These are phyloP conservation scores for Pinus tabuliformis DNA, from an alignment of 75 land plant species.

Conservation along the genomic window DNA sequence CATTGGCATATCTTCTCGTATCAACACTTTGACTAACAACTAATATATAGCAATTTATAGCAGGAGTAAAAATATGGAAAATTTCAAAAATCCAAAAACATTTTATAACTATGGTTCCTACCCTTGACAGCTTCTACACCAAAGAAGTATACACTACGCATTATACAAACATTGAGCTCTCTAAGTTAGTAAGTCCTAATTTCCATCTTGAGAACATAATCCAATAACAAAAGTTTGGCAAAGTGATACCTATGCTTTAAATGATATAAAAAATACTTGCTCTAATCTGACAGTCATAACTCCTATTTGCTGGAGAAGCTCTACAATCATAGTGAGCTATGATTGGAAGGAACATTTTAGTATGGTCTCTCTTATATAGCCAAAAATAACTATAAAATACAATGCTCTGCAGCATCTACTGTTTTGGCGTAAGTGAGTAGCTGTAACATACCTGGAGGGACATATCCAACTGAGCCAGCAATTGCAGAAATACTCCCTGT, in stretches of 20 bases:
- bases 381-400: background rate
- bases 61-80: background rate
- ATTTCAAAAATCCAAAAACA: background rate
- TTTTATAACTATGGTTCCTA: background rate
- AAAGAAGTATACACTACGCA: background rate
- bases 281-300: background rate
- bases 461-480: conserved; percentile 75
- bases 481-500: conserved; percentile 62
- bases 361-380: background rate
- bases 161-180: background rate
- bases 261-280: background rate
- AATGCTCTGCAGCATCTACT: background rate
- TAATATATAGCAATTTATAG: background rate
- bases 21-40: background rate
- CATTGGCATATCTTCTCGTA: background rate
- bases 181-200: background rate
- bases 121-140: background rate
- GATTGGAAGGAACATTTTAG: background rate
- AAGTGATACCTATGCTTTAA: background rate
- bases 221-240: background rate
- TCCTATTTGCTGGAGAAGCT: background rate
- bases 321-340: background rate
- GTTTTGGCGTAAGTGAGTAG: background rate
- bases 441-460: conserved; percentile 67
- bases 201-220: background rate